phyloP scores from a whole-genome alignment of 1,284 basidiomycete genomes.

The Schizophyllum amplum region DNA sequence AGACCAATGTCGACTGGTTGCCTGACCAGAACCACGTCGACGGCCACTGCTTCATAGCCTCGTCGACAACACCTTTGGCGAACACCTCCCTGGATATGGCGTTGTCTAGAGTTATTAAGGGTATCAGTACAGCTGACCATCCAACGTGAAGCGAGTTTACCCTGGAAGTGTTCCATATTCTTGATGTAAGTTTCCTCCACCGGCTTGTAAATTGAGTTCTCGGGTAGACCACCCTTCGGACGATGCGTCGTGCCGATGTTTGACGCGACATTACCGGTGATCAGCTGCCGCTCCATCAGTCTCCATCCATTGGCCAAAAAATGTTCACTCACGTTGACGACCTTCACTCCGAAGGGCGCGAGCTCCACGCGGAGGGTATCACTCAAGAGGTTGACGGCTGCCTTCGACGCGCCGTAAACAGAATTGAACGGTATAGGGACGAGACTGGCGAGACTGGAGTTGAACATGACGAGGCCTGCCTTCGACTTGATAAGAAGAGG shows the following conservation, averaged over 20 bases:
- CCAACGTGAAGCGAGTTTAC: too few species aligned
- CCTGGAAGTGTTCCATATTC: too few species aligned
- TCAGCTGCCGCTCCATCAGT: not conserved
- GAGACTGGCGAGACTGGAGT: not conserved
- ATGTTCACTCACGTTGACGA: slow-evolving; percentile 17
- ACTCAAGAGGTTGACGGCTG: slow-evolving; percentile 23
- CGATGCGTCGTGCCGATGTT: not conserved
- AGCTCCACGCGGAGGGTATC: slow-evolving; percentile 25
- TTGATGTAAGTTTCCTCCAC: not conserved
- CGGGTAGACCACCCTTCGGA: slow-evolving; percentile 17
- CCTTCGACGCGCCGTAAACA: slow-evolving; percentile 25
- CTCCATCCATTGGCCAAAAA: too few species aligned
- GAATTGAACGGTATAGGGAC: slow-evolving; percentile 2
- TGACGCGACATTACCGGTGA: not conserved
- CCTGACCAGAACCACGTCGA: slow-evolving; percentile 19
- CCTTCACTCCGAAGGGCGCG: slow-evolving; percentile 20
- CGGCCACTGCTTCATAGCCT: slow-evolving; percentile 16
- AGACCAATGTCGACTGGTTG: slow-evolving; percentile 10
- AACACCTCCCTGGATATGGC: slow-evolving; percentile 14
- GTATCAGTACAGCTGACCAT: too few species aligned
- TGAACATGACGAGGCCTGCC: not conserved
- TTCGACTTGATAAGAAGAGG: not conserved
- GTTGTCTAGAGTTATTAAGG: slow-evolving; percentile 1
- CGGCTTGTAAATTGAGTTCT: slow-evolving; percentile 6
- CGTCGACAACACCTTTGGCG: slow-evolving; percentile 19